Evolutionary conservation across 1,284 basidiomycete species (phyloP), one percentile per base, ranked within the genome.

Genomic region (Moesziomyces globuligerus): DNA sequence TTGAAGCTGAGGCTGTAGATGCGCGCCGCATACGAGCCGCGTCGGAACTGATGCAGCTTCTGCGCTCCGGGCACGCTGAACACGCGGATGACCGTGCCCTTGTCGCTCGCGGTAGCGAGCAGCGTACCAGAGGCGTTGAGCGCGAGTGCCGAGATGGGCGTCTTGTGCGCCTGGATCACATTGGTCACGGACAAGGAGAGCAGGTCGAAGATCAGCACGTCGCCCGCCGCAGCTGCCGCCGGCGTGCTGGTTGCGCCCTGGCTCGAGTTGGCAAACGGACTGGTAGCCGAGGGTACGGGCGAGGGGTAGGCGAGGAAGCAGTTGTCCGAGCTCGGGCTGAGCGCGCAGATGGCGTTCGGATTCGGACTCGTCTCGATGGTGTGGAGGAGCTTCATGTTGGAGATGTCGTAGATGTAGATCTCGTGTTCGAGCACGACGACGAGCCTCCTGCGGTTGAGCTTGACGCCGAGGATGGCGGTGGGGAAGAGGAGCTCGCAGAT

Each of bases 401-500:
- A 92, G 76, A 98, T 98, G 81, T 98, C 95, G 81, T 98, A 98
- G 56, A 98, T 94, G 85, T 98, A 99, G 60, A 99, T 96, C 83
- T 98, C 93, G 39, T 89, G 88, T 81, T 97, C 94, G 51, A 98
- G 87, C 7, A 98, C 91, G 65, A 98, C 95, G 34, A 98, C 92
- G 21, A 99, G 87, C 0, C 94, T 90, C 84, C 96, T 94, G 55
- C 96, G 87, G 85, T 99, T 98, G 79, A 99, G 87, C 85, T 96
- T 97, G 81, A 98, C 94, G 6, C 92, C 89, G 25, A 98, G 88
- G 59, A 99, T 94, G 1, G 93, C 92, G 1, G 93, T 94, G 0
- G 95, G 95, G 83, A 98, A 99, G 17, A 95, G 88, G 20, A 98
- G 89, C 82, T 98, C 95, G 88, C 96, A 98, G 70, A 99, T 99